Base-by-base conservation (phyloP, 805 yeast genomes). In the Naumovozyma baii region DNA sequence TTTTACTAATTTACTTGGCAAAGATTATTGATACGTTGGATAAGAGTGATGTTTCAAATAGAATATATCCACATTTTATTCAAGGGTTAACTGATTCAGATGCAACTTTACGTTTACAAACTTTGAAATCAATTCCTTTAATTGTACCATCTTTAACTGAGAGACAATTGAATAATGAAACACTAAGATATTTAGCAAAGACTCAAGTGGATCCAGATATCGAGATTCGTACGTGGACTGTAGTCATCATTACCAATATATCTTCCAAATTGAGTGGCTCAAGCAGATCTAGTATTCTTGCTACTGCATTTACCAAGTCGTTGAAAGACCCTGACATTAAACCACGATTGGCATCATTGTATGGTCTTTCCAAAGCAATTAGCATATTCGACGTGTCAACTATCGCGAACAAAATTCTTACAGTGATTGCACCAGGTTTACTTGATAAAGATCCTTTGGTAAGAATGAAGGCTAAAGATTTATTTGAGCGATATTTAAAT, bases 61-160 rank as follows among this genome's bases (percentile, higher is more conserved):
- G 74, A 47, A 70, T 92, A 1, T 85, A 83, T 57, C 74, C 75
- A 8, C 71, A 72, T 36, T 68, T 83, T 50, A 62, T 80, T n/a
- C 76, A 81, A 14, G 97, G 98, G 0, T 82, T 90, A 51, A 75
- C 79, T 26, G 98, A 90, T 57, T 76, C 92, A 1, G 88, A 85
- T 55, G 73, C 78, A 3, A 70, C 80, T n/a, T 76, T 90, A 31
- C 68, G 96, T 46, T 83, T 83, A 47, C 84, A 80, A 38, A 83
- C 96, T 0, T 66, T 90, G 30, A 80, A 79, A 36, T 46, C 46
- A 2, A 73, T 78, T 2, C 64, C 76, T 3, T 54, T 55, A 7
- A 63, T 88, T 19, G 75, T 79, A 1, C 74, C 77, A 16, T 76
- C 76, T 50, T 70, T 90, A 2, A 72, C 83, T 0, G 84, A 78